Percentiles rank a stretch among this genome's conserved stretches.
These are phyloP conservation scores for Hyaloscypha bicolor DNA, from an alignment of 495 filamentous ascomycete species.

Conservation along the genomic window DNA sequence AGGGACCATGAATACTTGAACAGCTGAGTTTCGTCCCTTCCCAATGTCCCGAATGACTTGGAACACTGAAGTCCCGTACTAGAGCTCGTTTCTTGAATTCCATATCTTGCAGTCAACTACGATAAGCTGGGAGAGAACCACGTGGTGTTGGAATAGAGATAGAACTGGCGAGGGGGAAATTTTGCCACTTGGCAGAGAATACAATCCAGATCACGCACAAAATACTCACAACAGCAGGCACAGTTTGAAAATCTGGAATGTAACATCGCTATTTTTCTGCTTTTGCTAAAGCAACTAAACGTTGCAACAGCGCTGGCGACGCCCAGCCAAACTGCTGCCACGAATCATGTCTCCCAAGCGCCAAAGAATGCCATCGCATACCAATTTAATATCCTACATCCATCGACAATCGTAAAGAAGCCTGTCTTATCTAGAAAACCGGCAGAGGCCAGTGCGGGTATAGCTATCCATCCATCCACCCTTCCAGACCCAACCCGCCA, in stretches of 20 bases:
- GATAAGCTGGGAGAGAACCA: too few species aligned
- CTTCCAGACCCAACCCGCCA: neutral
- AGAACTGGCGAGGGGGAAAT: too few species aligned
- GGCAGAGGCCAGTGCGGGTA: neutral
- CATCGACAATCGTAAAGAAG: neutral
- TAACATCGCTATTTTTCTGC: neutral
- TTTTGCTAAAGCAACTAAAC: neutral
- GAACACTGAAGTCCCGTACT: too few species aligned
- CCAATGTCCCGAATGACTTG: too few species aligned
- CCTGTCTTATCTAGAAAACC: neutral
- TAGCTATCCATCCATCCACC: slow-evolving; percentile 1
- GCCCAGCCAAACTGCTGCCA: neutral
- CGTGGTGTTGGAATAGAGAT: too few species aligned
- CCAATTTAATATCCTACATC: slow-evolving; percentile 7
- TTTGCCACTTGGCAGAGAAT: too few species aligned
- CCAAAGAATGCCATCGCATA: neutral
- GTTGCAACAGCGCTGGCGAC: neutral
- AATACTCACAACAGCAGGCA: too few species aligned
- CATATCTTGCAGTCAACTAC: too few species aligned
- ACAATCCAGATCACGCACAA: too few species aligned
- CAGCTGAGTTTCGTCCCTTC: too few species aligned
- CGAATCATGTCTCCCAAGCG: neutral
- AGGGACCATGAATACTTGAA: too few species aligned
- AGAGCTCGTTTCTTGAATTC: too few species aligned
- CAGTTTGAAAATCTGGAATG: neutral